Base-by-base conservation (phyloP, 768 basidiomycete species). In the Kwoniella heveanensis region DNA sequence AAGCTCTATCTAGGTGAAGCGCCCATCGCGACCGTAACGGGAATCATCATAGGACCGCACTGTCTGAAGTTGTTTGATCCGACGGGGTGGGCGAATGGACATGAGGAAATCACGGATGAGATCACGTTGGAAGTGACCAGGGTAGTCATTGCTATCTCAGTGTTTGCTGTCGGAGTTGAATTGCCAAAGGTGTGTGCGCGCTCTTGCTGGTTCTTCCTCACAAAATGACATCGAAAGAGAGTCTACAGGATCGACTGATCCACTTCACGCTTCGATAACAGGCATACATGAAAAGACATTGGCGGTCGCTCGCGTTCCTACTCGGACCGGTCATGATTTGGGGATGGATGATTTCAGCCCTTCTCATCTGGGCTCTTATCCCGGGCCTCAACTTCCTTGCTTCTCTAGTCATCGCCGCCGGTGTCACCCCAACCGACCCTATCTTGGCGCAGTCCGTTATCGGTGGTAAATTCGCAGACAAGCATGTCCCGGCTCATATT, bases 151-250 rank as follows among this genome's bases (percentile, higher is more conserved):
- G 96, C 95, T 17, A 90, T 98, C 57, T 92, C 92, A 21, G 95
- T 99, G 0, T 99, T 99, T 78, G 95, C 95, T 8, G 91, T 99
- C 57, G 96, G 96, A 17, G 96, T 98, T 24, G 96, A 99, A 77
- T 83, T 98, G 77, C 96, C 96, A n/a, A 80, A 81, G 68, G 81
- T 80, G 39, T 55, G 79, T n/a, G 8, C 36, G 26, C 30, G 17
- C 19, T 22, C 39, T 36, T 15, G 7, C 12, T 15, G 24, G 4
- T 21, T 24, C 60, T 25, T 30, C 51, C n/a, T n/a, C n/a, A n/a
- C n/a, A n/a, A n/a, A n/a, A n/a, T n/a, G n/a, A n/a, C n/a, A n/a
- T n/a, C n/a, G n/a, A n/a, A n/a, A n/a, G n/a, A n/a, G n/a, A n/a
- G n/a, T n/a, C n/a, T n/a, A n/a, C n/a, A n/a, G n/a, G n/a, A n/a